Evolutionary conservation across 352 stramenopile genomes (phyloP), one percentile per base, ranked within the genome.

Genomic region (Globisporangium cederbergense): DNA sequence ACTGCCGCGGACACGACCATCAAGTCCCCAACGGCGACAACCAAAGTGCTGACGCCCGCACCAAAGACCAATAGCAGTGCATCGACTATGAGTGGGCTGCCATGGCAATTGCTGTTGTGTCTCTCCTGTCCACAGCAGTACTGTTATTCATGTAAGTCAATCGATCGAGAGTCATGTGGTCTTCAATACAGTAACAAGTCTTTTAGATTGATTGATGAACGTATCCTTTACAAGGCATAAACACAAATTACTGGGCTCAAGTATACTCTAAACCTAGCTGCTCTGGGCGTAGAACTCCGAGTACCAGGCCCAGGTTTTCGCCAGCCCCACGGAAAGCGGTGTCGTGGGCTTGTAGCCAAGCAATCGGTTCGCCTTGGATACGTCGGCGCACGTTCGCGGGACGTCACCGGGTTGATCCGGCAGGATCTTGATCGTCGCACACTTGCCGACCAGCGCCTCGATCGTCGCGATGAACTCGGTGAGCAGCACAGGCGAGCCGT

Each of bases 401-500:
- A 99, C 96, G 73, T 99, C 97, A 49, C 97, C 97, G 2, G 96
- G 95, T 68, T 99, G 97, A 53, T 98, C 88, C 14, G 96, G 96
- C 25, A 98, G 61, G 1, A 97, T 61, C 59, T 98, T 93, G 68
- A 98, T 98, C 46, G 90, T 95, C 4, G 97, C 96, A 60, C 97
- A 89, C 75, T 97, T 98, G 5, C 91, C 96, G 11, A 97, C 86
- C 28, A 98, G 78, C 43, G 93, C 83, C 67, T 99, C 92, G 51
- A 99, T 97, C 49, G 98, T 95, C 11, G 66, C 56, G 66, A 99
- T 99, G 65, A 99, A 99, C 93, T 96, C 3, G 96, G 96, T 22
- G 72, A 62, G 30, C 36, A 62, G 36, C 57, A 62, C 20, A 36
- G 36, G 36, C 57, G 51, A 40, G 57, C 51, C 36, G 36, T 42